phyloP scores from a whole-genome alignment of 1,139 yeast genomes.

The Arxiozyma slooffiae region DNA sequence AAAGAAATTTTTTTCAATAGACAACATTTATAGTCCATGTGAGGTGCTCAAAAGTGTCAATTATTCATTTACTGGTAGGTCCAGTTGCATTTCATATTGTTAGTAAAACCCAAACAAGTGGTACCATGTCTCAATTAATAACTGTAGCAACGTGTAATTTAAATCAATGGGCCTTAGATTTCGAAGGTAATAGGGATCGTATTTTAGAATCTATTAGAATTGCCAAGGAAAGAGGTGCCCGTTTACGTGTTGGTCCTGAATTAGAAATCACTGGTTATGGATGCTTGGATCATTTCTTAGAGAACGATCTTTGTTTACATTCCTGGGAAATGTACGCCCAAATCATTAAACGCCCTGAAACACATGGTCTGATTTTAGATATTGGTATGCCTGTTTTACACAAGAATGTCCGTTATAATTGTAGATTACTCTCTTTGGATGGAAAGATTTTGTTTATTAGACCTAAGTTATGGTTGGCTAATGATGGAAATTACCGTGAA shows the following conservation, averaged over 20 bases:
- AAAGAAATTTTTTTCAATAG: too few relatives aligned
- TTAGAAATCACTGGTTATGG: conserved; percentile 92
- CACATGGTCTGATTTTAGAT: conserved; percentile 72
- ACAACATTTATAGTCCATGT: not conserved
- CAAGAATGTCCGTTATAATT: conserved; percentile 80
- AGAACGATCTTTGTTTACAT: conserved; percentile 78
- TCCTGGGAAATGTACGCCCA: conserved; percentile 90
- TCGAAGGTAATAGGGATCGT: conserved; percentile 91
- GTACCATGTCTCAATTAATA: conserved; percentile 41
- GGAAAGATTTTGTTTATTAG: conserved; percentile 74
- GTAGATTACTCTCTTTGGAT: conserved; percentile 74
- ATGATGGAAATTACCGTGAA: conserved; percentile 95
- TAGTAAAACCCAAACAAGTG: not conserved
- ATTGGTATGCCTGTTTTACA: conserved; percentile 92
- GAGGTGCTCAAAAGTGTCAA: not conserved
- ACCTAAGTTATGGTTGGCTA: conserved; percentile 87
- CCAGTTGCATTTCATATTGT: too few relatives aligned
- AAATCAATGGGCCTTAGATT: conserved; percentile 98
- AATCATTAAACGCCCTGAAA: conserved; percentile 53
- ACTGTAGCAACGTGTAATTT: conserved; percentile 59
- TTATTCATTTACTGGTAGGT: not conserved
- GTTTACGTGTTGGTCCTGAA: conserved; percentile 92
- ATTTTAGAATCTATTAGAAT: conserved; percentile 67
- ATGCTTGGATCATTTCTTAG: conserved; percentile 89
- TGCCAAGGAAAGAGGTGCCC: conserved; percentile 71